These are phyloP conservation scores for Hypoxylon fragiforme DNA, from an alignment of 495 filamentous ascomycete species.

Conservation along the genomic window DNA sequence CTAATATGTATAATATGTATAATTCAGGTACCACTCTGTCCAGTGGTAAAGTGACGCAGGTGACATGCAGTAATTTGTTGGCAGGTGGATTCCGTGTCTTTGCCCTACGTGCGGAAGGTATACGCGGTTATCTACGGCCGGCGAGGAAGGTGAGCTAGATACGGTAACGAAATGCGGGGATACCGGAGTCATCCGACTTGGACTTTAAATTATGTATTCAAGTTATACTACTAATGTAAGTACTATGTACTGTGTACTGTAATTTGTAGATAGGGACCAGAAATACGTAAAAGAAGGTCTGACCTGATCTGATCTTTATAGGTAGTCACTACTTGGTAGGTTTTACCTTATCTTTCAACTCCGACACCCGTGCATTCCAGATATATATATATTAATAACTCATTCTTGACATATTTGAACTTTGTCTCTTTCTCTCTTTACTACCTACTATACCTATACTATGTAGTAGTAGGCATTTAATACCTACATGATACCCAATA, in stretches of 20 bases:
- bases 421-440: not conserved
- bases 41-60: too few species aligned
- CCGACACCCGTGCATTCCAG: conserved; percentile 21
- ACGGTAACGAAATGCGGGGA: conserved; percentile 24
- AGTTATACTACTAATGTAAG: too few species aligned
- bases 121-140: conserved; percentile 33
- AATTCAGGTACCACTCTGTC: too few species aligned
- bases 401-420: conserved; percentile 1
- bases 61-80: not conserved
- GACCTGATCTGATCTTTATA: too few species aligned
- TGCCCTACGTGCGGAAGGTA: conserved; percentile 27
- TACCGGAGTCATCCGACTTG: not conserved
- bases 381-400: conserved; percentile 18
- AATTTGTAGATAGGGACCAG: too few species aligned
- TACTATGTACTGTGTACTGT: too few species aligned
- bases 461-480: too few species aligned
- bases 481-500: too few species aligned
- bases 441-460: too few species aligned
- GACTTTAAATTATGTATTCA: not conserved
- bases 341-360: not conserved
- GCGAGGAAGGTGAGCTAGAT: conserved; percentile 25
- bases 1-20: too few species aligned
- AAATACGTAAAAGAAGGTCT: conserved; percentile 7
- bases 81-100: not conserved
- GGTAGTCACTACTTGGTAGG: not conserved